Evolutionary conservation across 1,284 basidiomycete genomes (phyloP).

Genomic region (Xerocomus alliaceus): DNA sequence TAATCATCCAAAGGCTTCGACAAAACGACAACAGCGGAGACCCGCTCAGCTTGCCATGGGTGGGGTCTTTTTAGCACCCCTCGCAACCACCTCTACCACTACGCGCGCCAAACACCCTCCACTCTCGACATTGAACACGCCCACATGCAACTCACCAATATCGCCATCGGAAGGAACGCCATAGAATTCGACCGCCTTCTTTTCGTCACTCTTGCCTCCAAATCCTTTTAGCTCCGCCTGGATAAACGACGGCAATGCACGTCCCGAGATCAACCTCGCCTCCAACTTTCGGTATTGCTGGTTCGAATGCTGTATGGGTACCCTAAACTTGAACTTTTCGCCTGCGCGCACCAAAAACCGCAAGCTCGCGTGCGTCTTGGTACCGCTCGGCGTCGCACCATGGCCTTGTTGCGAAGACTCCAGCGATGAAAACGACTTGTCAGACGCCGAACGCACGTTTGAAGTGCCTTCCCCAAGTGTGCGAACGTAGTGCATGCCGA

Average conservation of each 20-base stretch:
- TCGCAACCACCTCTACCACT: slow-evolving; percentile 63
- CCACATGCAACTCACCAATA: slow-evolving; percentile 62
- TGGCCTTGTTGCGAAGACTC: slow-evolving; percentile 59
- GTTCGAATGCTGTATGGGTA: slow-evolving; percentile 46
- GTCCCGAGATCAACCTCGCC: slow-evolving; percentile 59
- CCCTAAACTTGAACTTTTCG: slow-evolving; percentile 66
- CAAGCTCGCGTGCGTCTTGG: slow-evolving; percentile 28
- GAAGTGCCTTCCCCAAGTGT: slow-evolving; percentile 65
- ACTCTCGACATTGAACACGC: slow-evolving; percentile 58
- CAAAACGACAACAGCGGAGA: slow-evolving; percentile 20
- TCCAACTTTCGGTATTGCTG: slow-evolving; percentile 47
- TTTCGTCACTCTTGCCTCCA: slow-evolving; percentile 41
- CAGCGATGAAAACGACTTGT: slow-evolving; percentile 62
- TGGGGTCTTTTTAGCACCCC: slow-evolving; percentile 42
- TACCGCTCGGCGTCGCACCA: slow-evolving; percentile 36
- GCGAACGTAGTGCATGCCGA: slow-evolving; percentile 73
- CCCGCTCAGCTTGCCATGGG: slow-evolving; percentile 39
- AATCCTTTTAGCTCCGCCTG: slow-evolving; percentile 57
- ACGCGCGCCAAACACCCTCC: slow-evolving; percentile 61
- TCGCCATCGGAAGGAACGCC: slow-evolving; percentile 60
- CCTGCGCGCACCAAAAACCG: slow-evolving; percentile 61
- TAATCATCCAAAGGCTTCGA: slow-evolving; percentile 2
- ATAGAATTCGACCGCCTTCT: slow-evolving; percentile 61
- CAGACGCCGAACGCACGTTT: slow-evolving; percentile 49
- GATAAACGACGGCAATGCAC: slow-evolving; percentile 63